These are phyloP conservation scores for Rhizopogon rudus DNA, from an alignment of 768 basidiomycete species.

Conservation along the genomic window DNA sequence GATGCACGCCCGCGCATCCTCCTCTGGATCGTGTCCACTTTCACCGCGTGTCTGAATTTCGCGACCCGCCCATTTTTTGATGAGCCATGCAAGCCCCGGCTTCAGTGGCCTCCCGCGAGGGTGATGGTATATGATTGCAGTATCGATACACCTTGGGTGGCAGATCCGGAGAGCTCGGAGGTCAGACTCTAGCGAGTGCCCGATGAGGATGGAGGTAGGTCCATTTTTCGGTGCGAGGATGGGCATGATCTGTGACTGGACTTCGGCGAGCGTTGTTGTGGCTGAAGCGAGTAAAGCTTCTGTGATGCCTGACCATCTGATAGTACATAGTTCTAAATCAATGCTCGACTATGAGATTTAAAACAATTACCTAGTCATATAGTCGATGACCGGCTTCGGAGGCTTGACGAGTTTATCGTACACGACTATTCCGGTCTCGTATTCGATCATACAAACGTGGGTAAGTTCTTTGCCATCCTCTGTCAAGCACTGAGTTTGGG, in stretches of 20 bases:
- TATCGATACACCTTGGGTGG: slow-evolving; percentile 88
- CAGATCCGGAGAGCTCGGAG: slow-evolving; percentile 82
- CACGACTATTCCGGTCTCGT: slow-evolving; percentile 59
- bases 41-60: slow-evolving; percentile 86
- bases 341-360: background rate
- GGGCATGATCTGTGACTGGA: slow-evolving; percentile 66
- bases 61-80: slow-evolving; percentile 86
- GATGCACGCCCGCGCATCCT: slow-evolving; percentile 86
- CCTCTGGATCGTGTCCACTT: slow-evolving; percentile 90
- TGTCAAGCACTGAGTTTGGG: slow-evolving; percentile 64
- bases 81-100: slow-evolving; percentile 95
- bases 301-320: slow-evolving; percentile 92
- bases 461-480: slow-evolving; percentile 89
- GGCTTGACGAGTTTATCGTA: slow-evolving; percentile 93
- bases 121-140: slow-evolving; percentile 86
- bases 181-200: slow-evolving; percentile 95
- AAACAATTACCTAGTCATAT: slow-evolving; percentile 73
- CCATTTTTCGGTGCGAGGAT: slow-evolving; percentile 48
- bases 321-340: background rate
- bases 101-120: slow-evolving; percentile 92
- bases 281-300: slow-evolving; percentile 59
- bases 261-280: slow-evolving; percentile 73
- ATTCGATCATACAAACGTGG: slow-evolving; percentile 81
- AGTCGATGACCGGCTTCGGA: slow-evolving; percentile 77
- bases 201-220: slow-evolving; percentile 76